Evolutionary conservation across 2,329 filamentous ascomycete genomes (phyloP).

Genomic region (Rhynchosporium graminicola): DNA sequence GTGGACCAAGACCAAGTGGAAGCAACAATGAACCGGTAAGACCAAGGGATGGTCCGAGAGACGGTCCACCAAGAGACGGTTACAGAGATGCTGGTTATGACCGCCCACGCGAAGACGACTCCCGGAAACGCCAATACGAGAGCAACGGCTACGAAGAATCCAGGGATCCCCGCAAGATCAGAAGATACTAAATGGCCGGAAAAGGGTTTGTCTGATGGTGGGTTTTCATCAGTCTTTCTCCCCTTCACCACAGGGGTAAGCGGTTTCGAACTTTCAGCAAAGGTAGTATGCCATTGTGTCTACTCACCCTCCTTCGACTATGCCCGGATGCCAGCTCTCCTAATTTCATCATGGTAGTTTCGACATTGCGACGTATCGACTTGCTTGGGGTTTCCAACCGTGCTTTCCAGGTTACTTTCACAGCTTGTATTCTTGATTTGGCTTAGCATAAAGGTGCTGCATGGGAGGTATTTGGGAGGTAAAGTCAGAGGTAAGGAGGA

Average conservation of each 20-base stretch:
- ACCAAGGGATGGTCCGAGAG: conserved; percentile 45
- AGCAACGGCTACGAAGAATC: conserved; percentile 74
- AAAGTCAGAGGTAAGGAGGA: conserved; percentile 61
- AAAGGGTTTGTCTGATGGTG: conserved; percentile 46
- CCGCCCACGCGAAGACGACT: conserved; percentile 53
- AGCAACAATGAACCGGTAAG: conserved; percentile 85
- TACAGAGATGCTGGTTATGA: conserved; percentile 53
- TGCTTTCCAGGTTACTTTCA: conserved; percentile 15
- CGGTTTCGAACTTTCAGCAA: conserved; percentile 37
- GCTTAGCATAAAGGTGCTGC: conserved; percentile 18
- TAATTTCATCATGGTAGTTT: conserved; percentile 31
- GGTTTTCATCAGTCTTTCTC: conserved; percentile 48
- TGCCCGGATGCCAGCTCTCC: conserved; percentile 18
- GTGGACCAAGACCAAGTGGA: conserved; percentile 46
- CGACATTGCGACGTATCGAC: conserved; percentile 10
- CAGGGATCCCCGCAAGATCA: conserved; percentile 63
- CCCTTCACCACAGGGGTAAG: conserved; percentile 44
- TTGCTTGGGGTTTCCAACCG: neutral
- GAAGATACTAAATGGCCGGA: conserved; percentile 57
- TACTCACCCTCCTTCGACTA: conserved; percentile 26
- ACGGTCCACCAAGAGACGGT: conserved; percentile 45
- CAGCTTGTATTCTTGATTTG: conserved; percentile 26
- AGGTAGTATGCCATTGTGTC: conserved; percentile 38
- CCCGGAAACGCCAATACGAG: conserved; percentile 56
- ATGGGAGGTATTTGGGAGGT: conserved; percentile 44